Percentiles rank a stretch among this genome's conserved stretches.
These are phyloP conservation scores for Myrica gale DNA, from an alignment of 306 rosid genomes.

Conservation along the genomic window DNA sequence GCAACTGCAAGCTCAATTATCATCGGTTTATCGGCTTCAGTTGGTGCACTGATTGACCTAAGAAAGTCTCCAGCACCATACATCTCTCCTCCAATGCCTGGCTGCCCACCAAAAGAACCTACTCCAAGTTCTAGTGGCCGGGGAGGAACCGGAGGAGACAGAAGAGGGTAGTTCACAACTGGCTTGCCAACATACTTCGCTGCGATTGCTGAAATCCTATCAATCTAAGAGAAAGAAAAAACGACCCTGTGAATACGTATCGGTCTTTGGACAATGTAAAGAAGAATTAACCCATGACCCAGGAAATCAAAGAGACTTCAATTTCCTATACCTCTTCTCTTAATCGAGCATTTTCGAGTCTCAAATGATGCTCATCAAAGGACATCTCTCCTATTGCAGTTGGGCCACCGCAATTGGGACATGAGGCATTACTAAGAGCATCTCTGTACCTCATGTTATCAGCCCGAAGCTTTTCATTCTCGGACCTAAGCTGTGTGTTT, in stretches of 20 bases:
- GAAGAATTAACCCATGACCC: background rate
- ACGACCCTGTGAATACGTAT: background rate
- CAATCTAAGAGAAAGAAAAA: slow-evolving; percentile 50
- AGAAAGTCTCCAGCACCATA: slow-evolving; percentile 69
- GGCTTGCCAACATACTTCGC: slow-evolving; percentile 97
- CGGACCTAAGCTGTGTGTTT: slow-evolving; percentile 66
- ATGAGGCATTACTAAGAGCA: slow-evolving; percentile 88
- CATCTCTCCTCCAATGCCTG: slow-evolving; percentile 57
- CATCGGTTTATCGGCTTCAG: slow-evolving; percentile 82
- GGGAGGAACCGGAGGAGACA: slow-evolving; percentile 63
- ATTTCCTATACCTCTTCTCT: slow-evolving; percentile 81
- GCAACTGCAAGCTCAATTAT: slow-evolving; percentile 91
- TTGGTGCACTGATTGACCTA: slow-evolving; percentile 62
- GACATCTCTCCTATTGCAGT: slow-evolving; percentile 97
- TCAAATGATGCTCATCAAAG: slow-evolving; percentile 88
- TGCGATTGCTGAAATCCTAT: slow-evolving; percentile 85
- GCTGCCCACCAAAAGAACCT: slow-evolving; percentile 59
- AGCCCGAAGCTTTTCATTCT: slow-evolving; percentile 85
- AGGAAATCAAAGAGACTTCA: background rate
- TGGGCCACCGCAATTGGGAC: slow-evolving; percentile 98
- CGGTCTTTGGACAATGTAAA: background rate
- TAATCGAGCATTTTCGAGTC: slow-evolving; percentile 85
- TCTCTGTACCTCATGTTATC: slow-evolving; percentile 96
- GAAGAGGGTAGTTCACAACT: slow-evolving; percentile 65
- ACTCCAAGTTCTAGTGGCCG: slow-evolving; percentile 69